phyloP scores from a whole-genome alignment of 306 rosid genomes.

The Castanea mollissima region DNA sequence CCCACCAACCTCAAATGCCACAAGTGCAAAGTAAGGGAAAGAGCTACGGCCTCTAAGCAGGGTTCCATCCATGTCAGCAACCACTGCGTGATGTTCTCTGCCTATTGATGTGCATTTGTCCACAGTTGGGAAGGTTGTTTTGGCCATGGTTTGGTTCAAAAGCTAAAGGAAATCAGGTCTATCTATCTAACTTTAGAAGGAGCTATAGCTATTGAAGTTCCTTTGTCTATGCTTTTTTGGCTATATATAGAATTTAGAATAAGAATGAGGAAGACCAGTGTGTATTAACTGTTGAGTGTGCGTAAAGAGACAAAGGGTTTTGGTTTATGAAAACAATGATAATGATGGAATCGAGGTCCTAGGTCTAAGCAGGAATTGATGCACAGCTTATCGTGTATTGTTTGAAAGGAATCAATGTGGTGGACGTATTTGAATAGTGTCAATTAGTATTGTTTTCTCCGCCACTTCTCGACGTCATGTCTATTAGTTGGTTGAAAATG shows the following conservation, averaged over 20 bases:
- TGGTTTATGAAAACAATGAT: slow-evolving; percentile 14
- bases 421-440: too few species aligned
- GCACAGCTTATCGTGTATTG: too few species aligned
- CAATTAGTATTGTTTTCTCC: too few species aligned
- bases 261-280: background rate
- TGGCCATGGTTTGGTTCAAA: background rate
- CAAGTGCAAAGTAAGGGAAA: slow-evolving; percentile 73
- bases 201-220: background rate
- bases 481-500: too few species aligned
- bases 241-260: slow-evolving; percentile 4
- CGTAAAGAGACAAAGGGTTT: slow-evolving; percentile 3
- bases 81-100: slow-evolving; percentile 69
- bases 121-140: slow-evolving; percentile 42
- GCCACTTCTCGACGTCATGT: too few species aligned
- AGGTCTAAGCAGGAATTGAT: too few species aligned
- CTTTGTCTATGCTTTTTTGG: background rate
- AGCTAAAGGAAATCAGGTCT: background rate
- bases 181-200: too few species aligned
- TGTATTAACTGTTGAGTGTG: too few species aligned
- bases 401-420: too few species aligned
- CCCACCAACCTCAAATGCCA: slow-evolving; percentile 84
- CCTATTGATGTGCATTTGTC: slow-evolving; percentile 55
- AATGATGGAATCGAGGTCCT: background rate
- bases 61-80: slow-evolving; percentile 90
- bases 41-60: slow-evolving; percentile 73